Conservation (phyloP, 2,329 filamentous ascomycete species). For the Hypoxylon sp. region DNA sequence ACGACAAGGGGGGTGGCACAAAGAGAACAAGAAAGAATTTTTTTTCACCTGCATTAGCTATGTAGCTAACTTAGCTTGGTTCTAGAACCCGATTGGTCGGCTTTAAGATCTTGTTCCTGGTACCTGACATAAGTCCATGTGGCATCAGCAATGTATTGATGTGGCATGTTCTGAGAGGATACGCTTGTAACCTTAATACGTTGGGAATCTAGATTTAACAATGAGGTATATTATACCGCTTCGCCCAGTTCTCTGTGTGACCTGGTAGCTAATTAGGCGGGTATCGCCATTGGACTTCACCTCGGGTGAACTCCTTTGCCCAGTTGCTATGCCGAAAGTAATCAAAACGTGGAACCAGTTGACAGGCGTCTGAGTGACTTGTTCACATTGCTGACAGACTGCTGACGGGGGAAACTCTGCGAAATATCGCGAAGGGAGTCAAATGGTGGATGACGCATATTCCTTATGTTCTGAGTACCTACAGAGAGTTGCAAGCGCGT, state of each 20-base stretch:
- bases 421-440: constrained; percentile 58
- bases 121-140: constrained; percentile 51
- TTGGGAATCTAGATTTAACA: constrained; percentile 19
- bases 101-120: constrained; percentile 46
- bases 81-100: constrained; percentile 44
- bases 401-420: constrained; percentile 50
- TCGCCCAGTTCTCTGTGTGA: constrained; percentile 26
- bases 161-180: constrained; percentile 43
- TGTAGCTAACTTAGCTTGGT: constrained; percentile 17
- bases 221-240: constrained; percentile 40
- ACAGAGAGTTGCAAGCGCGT: constrained; percentile 7
- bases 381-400: constrained; percentile 37
- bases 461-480: constrained; percentile 12
- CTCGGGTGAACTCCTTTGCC: constrained; percentile 33
- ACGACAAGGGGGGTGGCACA: constrained; percentile 38
- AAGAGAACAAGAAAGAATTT: constrained; percentile 32
- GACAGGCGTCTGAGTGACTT: constrained; percentile 17
- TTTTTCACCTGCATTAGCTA: constrained; percentile 42
- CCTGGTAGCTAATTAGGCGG: constrained; percentile 24
- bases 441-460: constrained; percentile 45
- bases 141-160: constrained; percentile 35
- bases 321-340: constrained; percentile 29
- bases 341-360: constrained; percentile 47
- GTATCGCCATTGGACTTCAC: constrained; percentile 20
- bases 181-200: constrained; percentile 18